Percentiles rank a stretch among this genome's conserved stretches.
phyloP scores from a whole-genome alignment of 345 rosid genomes.

The Eucalyptus decipiens region DNA sequence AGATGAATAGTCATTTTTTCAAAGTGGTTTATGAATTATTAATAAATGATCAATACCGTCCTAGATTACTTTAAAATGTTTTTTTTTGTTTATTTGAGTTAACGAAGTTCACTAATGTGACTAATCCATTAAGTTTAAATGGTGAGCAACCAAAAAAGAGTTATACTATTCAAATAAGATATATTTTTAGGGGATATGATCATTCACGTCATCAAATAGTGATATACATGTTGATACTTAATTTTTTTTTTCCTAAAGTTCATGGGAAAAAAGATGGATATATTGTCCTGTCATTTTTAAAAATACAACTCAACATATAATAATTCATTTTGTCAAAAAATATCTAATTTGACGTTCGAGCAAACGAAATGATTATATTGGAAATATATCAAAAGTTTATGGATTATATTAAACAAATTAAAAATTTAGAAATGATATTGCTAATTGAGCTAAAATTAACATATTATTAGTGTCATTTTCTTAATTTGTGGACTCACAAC shows the following conservation, averaged over 20 bases:
- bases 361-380: not conserved
- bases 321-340: not conserved
- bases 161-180: not conserved
- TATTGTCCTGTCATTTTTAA: too few species aligned
- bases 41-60: not conserved
- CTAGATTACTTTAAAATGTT: not conserved
- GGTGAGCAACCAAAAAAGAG: not conserved
- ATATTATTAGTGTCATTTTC: not conserved
- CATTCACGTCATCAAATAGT: not conserved
- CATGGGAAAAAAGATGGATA: not conserved
- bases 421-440: not conserved
- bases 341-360: accelerated
- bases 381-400: not conserved
- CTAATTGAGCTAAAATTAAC: too few species aligned
- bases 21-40: not conserved
- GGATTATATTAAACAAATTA: accelerated
- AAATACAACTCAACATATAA: too few species aligned
- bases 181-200: not conserved
- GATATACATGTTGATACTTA: not conserved
- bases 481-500: not conserved
- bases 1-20: too few species aligned
- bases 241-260: not conserved
- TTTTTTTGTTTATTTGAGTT: not conserved
- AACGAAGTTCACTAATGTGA: not conserved
- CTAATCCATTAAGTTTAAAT: not conserved